Evolutionary conservation across 2,329 filamentous ascomycete genomes (phyloP), one percentile per base, ranked within the genome.

Genomic region (Myriosclerotinia duriaeana): DNA sequence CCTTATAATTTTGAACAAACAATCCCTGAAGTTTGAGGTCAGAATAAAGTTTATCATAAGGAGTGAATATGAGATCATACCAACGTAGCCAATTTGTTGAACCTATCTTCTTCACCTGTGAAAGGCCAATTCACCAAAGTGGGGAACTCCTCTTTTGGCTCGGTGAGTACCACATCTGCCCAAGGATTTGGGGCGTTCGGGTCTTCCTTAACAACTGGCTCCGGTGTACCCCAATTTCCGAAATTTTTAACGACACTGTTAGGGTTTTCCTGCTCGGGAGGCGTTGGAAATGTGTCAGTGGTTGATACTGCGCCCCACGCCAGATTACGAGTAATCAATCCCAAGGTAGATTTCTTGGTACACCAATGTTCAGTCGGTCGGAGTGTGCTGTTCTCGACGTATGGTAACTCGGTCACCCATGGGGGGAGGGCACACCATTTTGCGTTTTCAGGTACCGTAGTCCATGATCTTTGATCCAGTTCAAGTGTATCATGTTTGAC

Each of bases 401-500:
- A 11, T 22, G 38, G 22, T 20, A 12, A n/a, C 20, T 56, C 8
- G 1, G 15, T 36, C 2, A 20, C 48, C 38, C 22, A 55, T n/a
- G 22, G 20, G 11, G 46, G 48, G 5, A 53, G 48, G 6, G 17
- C 30, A 22, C n/a, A 46, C 60, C 46, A 63, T 55, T 17, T 61
- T 38, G 44, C 58, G 22, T 61, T 61, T 17, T 61, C 58, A 5
- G 58, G 58, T 26, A 61, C n/a, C 26, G n/a, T 50, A 38, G n/a
- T 12, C 58, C 58, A 61, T 26, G 46, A 34, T 5, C 14, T 14
- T 38, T 14, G 44, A 38, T 61, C 34, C 2, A 8, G 58, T 12
- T 48, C 34, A 61, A 44, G 20, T 7, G 30, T 1, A 38, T 36
- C 12, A 3, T 22, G 8, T 12, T 61, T 50, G 44, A 17, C 11